Conservation (phyloP, 805 yeast species). For the Candida verbasci region DNA sequence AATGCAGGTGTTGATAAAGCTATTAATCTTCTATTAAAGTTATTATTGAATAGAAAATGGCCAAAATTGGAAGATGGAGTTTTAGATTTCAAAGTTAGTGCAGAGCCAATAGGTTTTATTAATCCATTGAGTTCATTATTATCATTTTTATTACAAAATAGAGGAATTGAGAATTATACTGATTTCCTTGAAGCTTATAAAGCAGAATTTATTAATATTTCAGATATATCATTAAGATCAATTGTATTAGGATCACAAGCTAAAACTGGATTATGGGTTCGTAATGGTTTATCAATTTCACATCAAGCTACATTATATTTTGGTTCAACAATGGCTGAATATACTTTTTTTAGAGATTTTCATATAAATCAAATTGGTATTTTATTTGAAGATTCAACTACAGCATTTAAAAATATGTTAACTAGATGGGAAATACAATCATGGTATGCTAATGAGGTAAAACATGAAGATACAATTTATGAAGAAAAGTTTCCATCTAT, state of each 20-base stretch:
- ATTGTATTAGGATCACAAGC: constrained; percentile 74
- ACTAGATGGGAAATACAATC: constrained; percentile 55
- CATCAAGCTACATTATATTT: constrained; percentile 48
- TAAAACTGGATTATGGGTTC: constrained; percentile 77
- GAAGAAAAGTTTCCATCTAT: constrained; percentile 46
- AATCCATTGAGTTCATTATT: constrained; percentile 58
- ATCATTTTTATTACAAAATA: constrained; percentile 35
- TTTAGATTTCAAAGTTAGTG: constrained; percentile 41
- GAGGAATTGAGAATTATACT: constrained; percentile 20
- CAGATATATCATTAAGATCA: constrained; percentile 58
- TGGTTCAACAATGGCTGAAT: constrained; percentile 37
- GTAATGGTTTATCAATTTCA: constrained; percentile 59
- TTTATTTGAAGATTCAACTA: constrained; percentile 33
- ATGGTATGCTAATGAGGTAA: constrained; percentile 41
- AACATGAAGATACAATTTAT: constrained; percentile 34
- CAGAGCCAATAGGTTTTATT: constrained; percentile 49
- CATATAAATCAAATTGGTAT: constrained; percentile 44
- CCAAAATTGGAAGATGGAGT: constrained; percentile 23
- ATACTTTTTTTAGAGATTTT: constrained; percentile 39
- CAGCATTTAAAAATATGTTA: constrained; percentile 34
- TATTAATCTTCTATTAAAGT: constrained; percentile 20
- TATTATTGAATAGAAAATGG: constrained; percentile 20
- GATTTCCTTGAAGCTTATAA: constrained; percentile 25
- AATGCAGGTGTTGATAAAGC: constrained; percentile 22
- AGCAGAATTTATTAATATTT: constrained; percentile 25